Conservation (phyloP, 805 yeast genomes). For the Candida multigemmis region DNA sequence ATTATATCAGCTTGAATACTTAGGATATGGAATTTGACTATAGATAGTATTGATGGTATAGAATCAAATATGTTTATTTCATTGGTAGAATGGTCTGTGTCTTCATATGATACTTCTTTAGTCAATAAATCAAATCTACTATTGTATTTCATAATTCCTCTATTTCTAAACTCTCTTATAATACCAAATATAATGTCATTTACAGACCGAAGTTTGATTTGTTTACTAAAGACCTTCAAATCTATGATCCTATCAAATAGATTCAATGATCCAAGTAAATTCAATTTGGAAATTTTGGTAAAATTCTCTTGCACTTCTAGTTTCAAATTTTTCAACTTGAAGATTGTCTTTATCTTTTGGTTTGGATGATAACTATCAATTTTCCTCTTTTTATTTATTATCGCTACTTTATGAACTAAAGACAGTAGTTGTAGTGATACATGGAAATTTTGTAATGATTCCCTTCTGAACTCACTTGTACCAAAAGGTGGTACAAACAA, state of each 20-base stretch:
- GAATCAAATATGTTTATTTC: slow-evolving; percentile 23
- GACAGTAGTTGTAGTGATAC: slow-evolving; percentile 13
- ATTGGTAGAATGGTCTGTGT: no score
- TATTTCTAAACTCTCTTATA: slow-evolving; percentile 21
- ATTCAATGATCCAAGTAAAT: slow-evolving; percentile 15
- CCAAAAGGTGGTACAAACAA: slow-evolving; percentile 18
- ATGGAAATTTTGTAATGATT: slow-evolving; percentile 16
- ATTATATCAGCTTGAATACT: slow-evolving; percentile 22
- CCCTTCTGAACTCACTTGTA: slow-evolving; percentile 12
- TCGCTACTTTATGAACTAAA: slow-evolving; percentile 17
- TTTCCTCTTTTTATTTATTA: slow-evolving; percentile 14
- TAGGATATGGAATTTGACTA: slow-evolving; percentile 16
- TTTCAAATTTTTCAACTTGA: slow-evolving; percentile 21
- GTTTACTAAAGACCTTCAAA: slow-evolving; percentile 15
- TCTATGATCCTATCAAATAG: slow-evolving; percentile 11
- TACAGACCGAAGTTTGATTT: slow-evolving; percentile 20
- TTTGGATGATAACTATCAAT: slow-evolving; percentile 1
- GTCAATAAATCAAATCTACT: slow-evolving; percentile 10
- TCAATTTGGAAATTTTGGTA: slow-evolving; percentile 16
- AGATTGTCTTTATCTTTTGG: slow-evolving; percentile 6
- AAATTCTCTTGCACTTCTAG: slow-evolving; percentile 23
- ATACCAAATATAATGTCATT: slow-evolving; percentile 28
- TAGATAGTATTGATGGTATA: slow-evolving; percentile 17
- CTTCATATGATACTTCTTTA: slow-evolving; percentile 1
- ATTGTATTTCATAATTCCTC: slow-evolving; percentile 15